Conservation (phyloP, 768 basidiomycete species). For the Panellus pusillus region DNA sequence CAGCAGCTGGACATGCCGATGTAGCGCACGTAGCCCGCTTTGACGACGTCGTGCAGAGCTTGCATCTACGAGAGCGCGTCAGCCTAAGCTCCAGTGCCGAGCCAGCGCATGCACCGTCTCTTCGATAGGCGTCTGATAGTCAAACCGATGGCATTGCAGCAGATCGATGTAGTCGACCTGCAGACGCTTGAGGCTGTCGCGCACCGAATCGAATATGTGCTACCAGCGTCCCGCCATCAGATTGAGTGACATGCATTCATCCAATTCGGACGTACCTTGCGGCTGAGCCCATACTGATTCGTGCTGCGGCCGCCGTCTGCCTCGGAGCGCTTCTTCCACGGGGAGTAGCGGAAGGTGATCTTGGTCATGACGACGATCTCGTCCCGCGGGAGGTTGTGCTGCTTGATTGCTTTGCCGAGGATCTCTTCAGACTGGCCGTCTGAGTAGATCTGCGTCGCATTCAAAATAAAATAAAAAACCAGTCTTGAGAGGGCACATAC, state of each 20-base stretch:
- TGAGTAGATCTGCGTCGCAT: conserved; percentile 51
- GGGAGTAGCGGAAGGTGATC: conserved; percentile 35
- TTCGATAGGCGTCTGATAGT: conserved; percentile 55
- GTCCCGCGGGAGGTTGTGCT: conserved; percentile 56
- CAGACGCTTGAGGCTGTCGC: conserved; percentile 59
- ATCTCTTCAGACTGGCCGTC: conserved; percentile 65
- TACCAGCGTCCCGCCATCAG: conserved; percentile 24
- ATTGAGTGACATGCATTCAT: too few relatives aligned
- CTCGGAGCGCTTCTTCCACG: conserved; percentile 7
- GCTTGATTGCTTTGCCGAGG: conserved; percentile 41
- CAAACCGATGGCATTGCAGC: conserved; percentile 67
- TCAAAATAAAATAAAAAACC: background rate
- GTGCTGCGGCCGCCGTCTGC: conserved; percentile 36
- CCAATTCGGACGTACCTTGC: conserved; percentile 33
- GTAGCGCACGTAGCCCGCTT: conserved; percentile 61
- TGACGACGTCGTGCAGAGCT: conserved; percentile 64
- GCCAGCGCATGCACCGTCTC: conserved; percentile 40
- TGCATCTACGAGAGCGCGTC: conserved; percentile 45
- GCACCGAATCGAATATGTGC: conserved; percentile 72
- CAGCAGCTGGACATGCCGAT: conserved; percentile 57
- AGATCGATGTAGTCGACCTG: conserved; percentile 78
- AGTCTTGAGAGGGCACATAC: conserved; percentile 26
- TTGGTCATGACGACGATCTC: conserved; percentile 81
- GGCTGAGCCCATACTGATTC: conserved; percentile 48
- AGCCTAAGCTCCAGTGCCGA: background rate